Evolutionary conservation across 2,329 filamentous ascomycete genomes (phyloP).

Genomic region (Tolypocladium album): DNA sequence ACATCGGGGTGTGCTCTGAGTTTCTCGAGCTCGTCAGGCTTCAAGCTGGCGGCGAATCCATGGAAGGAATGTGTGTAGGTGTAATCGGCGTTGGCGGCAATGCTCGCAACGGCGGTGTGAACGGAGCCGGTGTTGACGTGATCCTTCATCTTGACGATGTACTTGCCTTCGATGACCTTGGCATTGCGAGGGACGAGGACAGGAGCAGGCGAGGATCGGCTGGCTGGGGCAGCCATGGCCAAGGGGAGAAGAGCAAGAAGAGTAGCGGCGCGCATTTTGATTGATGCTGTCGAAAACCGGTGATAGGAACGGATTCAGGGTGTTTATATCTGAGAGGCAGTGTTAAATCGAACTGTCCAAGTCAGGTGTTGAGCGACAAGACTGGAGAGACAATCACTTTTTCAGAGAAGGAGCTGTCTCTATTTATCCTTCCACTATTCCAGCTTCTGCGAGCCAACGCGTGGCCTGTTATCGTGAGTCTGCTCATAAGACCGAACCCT

Average conservation of each 20-base stretch:
- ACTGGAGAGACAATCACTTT: background rate
- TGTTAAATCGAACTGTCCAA: background rate
- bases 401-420: background rate
- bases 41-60: conserved; percentile 18
- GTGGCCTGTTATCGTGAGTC: background rate
- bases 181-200: conserved; percentile 19
- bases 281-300: background rate
- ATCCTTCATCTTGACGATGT: conserved; percentile 25
- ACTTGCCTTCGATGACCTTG: conserved; percentile 22
- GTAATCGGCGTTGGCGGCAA: conserved; percentile 20
- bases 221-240: conserved; percentile 18
- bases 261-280: conserved; percentile 20
- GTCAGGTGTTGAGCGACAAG: background rate
- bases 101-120: conserved; percentile 12
- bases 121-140: conserved; percentile 11
- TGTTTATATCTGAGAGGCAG: background rate
- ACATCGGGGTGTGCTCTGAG: conserved; percentile 16
- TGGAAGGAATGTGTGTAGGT: conserved; percentile 15
- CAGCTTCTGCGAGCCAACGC: background rate
- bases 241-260: conserved; percentile 21
- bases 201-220: conserved; percentile 22
- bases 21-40: conserved; percentile 11
- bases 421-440: background rate
- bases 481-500: background rate
- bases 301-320: background rate